Conservation (phyloP, 73 alveolate species). For the Paramecium bursaria region DNA sequence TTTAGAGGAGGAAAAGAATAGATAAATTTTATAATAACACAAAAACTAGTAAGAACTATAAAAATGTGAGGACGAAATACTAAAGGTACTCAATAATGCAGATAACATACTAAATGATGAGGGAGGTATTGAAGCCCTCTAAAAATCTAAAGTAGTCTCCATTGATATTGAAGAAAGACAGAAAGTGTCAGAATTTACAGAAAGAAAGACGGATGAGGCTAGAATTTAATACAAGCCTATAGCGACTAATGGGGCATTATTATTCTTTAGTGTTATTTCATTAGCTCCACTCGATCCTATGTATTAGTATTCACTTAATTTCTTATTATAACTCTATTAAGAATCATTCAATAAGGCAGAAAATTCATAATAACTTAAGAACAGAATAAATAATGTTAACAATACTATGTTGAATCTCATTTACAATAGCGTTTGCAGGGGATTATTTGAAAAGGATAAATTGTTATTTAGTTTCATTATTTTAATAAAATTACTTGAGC, state of each 20-base stretch:
- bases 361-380: constrained; percentile 56
- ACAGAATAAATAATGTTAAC: constrained; percentile 82
- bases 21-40: background rate
- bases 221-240: constrained; percentile 91
- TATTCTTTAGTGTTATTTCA: constrained; percentile 86
- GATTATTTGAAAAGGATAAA: constrained; percentile 98
- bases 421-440: constrained; percentile 93
- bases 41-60: constrained; percentile 74
- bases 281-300: constrained; percentile 87
- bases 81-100: constrained; percentile 89
- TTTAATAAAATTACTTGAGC: constrained; percentile 84
- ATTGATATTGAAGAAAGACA: constrained; percentile 88
- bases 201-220: constrained; percentile 86
- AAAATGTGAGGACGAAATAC: constrained; percentile 93
- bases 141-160: constrained; percentile 89
- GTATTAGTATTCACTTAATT: constrained; percentile 97
- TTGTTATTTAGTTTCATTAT: constrained; percentile 94
- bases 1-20: background rate
- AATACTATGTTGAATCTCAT: constrained; percentile 85
- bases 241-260: constrained; percentile 86
- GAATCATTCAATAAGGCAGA: constrained; percentile 76
- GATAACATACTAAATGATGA: constrained; percentile 90
- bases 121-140: constrained; percentile 82
- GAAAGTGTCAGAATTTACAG: constrained; percentile 86
- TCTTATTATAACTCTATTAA: constrained; percentile 84